Evolutionary conservation across 345 rosid genomes (phyloP), one percentile per base, ranked within the genome.

Genomic region (Cardiospermum halicacabum): DNA sequence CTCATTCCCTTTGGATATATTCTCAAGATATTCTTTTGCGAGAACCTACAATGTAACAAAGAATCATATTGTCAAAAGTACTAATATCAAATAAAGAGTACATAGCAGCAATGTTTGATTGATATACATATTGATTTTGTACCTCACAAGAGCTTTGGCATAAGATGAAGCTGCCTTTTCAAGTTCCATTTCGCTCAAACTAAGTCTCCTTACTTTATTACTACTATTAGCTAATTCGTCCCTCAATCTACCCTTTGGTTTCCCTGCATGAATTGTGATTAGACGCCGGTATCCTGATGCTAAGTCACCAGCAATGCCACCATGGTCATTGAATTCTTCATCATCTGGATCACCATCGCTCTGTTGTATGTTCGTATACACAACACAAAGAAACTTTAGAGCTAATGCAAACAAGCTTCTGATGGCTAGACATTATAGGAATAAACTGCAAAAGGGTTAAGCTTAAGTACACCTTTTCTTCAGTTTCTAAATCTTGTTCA

Each of bases 1-100:
- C 97, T 81, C 50, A 78, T 89, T 43, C 96, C 97, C 74, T 91
- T 94, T 0, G 99, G 99, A 54, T 94, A 94, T 57, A 94, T 75
- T 72, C 99, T 79, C 21, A 91, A 74, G 55, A 94, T 81, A 61
- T 94, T 85, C 70, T 74, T 68, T 76, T 87, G 95, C 0, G 97
- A 85, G 74, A 94, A 94, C 79, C 97, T 91, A 62, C n/a, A 69
- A 48, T 53, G 25, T 13, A 11, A 19, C 27, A 55, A n/a, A 24
- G 8, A 21, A 48, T n/a, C 11, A 19, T 40, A 65, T 36, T 36
- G 10, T 53, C 56, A 57, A 53, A 19, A 2, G 3, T 2, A 10
- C 27, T 19, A 22, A 34, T 34, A 34, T 5, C 39, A 34, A 34
- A 34, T 7, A 34, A 34, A 34, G 39, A 34, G 0, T 34, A 34